Conservation (phyloP, 176 grass and related monocot genomes). For the Carex scoparia region DNA sequence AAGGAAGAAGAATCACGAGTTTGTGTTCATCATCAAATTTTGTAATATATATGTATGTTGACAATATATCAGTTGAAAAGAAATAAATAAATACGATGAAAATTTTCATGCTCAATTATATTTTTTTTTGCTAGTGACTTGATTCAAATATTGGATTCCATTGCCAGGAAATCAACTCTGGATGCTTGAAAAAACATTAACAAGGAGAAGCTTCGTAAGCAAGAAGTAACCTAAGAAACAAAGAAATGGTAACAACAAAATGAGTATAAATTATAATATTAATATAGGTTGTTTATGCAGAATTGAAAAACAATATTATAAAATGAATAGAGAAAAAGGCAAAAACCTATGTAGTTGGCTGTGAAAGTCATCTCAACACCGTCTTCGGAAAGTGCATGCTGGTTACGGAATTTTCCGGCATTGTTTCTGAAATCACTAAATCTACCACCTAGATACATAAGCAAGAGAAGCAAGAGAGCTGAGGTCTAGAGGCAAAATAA, state of each 20-base stretch:
- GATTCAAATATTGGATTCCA: slow-evolving; percentile 62
- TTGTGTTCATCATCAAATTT: neutral
- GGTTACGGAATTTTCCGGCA: slow-evolving; percentile 70
- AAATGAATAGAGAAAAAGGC: neutral
- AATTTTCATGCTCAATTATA: slow-evolving; percentile 24
- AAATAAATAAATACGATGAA: neutral
- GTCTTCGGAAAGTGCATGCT: slow-evolving; percentile 61
- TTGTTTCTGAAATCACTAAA: slow-evolving; percentile 62
- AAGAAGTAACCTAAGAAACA: slow-evolving; percentile 64
- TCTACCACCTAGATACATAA: neutral
- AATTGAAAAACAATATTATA: neutral
- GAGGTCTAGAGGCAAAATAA: slow-evolving; percentile 81
- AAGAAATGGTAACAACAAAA: neutral
- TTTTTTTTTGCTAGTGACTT: slow-evolving; percentile 56
- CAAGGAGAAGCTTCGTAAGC: slow-evolving; percentile 63
- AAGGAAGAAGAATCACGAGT: neutral
- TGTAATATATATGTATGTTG: too few relatives aligned
- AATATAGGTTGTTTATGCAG: neutral
- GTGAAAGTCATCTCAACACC: slow-evolving; percentile 95
- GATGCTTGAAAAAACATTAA: slow-evolving; percentile 75
- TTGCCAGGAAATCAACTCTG: slow-evolving; percentile 79
- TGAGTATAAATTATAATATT: neutral
- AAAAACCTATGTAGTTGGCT: slow-evolving; percentile 72
- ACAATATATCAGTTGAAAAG: neutral
- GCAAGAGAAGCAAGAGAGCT: slow-evolving; percentile 72